Percentiles rank a stretch among this genome's conserved stretches.
These are phyloP conservation scores for Ostreobium quekettii DNA, from an alignment of 139 green algal species.

Conservation along the genomic window DNA sequence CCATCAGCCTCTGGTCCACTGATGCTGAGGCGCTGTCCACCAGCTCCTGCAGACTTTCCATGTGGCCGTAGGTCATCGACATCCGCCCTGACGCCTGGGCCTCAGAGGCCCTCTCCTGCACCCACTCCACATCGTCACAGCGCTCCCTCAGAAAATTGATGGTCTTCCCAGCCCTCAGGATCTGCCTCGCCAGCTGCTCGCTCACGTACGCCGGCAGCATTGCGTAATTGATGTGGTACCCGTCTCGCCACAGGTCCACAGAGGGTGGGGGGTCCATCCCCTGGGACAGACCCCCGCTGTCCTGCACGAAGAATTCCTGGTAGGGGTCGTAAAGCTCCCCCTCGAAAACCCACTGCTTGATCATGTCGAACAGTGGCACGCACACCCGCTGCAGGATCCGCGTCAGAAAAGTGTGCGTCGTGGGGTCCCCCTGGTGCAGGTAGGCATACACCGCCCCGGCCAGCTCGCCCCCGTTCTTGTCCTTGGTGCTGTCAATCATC, in stretches of 20 bases:
- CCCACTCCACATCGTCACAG: conserved; percentile 69
- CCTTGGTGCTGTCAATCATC: conserved; percentile 43
- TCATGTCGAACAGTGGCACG: conserved; percentile 73
- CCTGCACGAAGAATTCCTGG: conserved; percentile 76
- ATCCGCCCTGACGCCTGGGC: neutral
- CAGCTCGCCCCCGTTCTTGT: conserved; percentile 54
- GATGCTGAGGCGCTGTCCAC: conserved; percentile 39
- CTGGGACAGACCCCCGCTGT: neutral
- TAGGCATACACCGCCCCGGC: conserved; percentile 52
- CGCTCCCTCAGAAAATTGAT: conserved; percentile 81
- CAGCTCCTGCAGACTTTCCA: conserved; percentile 48
- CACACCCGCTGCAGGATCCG: conserved; percentile 38
- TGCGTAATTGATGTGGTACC: conserved; percentile 31
- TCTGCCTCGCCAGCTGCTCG: conserved; percentile 45
- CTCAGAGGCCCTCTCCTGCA: conserved; percentile 32
- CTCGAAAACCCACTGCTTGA: conserved; percentile 75
- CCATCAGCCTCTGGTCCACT: conserved; percentile 65
- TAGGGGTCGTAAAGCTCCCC: conserved; percentile 64
- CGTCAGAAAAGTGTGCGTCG: too few relatives aligned
- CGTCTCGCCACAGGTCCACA: conserved; percentile 47
- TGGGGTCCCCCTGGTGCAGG: conserved; percentile 30
- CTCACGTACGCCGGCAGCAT: conserved; percentile 52
- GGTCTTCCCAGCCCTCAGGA: conserved; percentile 79
- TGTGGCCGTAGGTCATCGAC: conserved; percentile 23
- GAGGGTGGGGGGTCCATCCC: too few relatives aligned